Evolutionary conservation across 108 stramenopile genomes (phyloP).

Genomic region (Pseudonitzschia multistriata): DNA sequence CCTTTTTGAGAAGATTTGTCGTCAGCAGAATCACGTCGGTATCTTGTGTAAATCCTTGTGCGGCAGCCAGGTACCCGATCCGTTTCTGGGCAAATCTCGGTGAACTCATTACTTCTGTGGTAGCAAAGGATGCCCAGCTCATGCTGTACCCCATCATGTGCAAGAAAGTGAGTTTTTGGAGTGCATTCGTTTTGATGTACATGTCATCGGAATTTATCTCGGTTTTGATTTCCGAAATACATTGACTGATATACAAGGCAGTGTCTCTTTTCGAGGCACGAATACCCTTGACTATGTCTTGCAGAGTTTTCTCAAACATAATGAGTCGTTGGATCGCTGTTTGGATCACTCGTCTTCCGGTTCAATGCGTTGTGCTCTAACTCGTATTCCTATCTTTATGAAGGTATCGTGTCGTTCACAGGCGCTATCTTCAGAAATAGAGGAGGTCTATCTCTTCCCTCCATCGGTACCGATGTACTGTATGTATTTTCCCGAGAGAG

Average conservation of each 20-base stretch:
- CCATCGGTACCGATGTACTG: no score
- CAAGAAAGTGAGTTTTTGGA: slow-evolving; percentile 97
- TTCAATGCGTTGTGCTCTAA: background rate
- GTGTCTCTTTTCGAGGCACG: slow-evolving; percentile 95
- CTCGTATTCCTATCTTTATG: no score
- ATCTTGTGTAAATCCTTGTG: slow-evolving; percentile 91
- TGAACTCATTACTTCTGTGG: slow-evolving; percentile 94
- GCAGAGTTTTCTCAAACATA: slow-evolving; percentile 94
- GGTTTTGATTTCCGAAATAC: slow-evolving; percentile 94
- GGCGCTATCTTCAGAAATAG: background rate
- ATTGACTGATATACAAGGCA: slow-evolving; percentile 87
- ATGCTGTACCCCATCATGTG: slow-evolving; percentile 99
- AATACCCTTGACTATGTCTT: slow-evolving; percentile 97
- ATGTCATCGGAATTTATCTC: slow-evolving; percentile 92
- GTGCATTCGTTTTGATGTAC: slow-evolving; percentile 90
- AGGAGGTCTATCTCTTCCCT: no score
- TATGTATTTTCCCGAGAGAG: no score
- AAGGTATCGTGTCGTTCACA: no score
- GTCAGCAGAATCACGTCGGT: slow-evolving; percentile 97
- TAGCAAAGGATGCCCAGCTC: slow-evolving; percentile 93
- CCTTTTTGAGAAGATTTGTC: slow-evolving; percentile 97
- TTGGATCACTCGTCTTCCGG: background rate
- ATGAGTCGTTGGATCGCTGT: slow-evolving; percentile 5
- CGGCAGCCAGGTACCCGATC: slow-evolving; percentile 92
- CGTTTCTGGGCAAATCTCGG: slow-evolving; percentile 96